Base-by-base conservation (phyloP, 768 basidiomycete species). In the Tylopilus balloui region DNA sequence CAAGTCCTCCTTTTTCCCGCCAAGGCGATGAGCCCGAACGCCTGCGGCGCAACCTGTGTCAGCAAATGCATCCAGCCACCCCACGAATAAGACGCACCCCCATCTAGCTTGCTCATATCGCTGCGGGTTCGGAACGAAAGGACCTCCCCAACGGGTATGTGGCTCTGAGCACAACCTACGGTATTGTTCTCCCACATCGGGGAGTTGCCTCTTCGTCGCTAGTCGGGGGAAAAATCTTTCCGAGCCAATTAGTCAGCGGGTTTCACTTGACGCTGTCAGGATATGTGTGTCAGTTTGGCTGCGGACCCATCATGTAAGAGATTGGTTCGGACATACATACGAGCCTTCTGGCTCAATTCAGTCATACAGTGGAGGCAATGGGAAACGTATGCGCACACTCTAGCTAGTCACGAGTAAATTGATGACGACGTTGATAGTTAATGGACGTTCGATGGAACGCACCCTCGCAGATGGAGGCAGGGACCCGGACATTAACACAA, bases 1-100 rank as follows among this genome's bases (percentile, higher is more conserved):
- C 86, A 59, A 90, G 86, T 65, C 87, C 83, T 32, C 74, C 6
- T 9, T 48, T 20, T 78, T 2, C 90, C 72, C 19, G 12, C 12
- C 2, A 89, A 75, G 89, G 72, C 87, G 88, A 91, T 15, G 88
- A 86, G 60, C 88, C 89, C 35, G 82, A 82, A 56, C 78, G 81
- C 81, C 40, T 35, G 50, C 21, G 36, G 43, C 32, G 38, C 39
- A 38, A 36, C 25, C 15, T 27, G 40, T 21, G 45, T 48, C 36
- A 44, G 38, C 32, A 11, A n/a, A 31, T 5, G 37, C 32, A 28
- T 31, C 19, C 35, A 37, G 15, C 47, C 42, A 42, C 42, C 19
- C 48, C 53, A 43, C n/a, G 32, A 36, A 46, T 13, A 24, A 46
- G 39, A 64, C 72, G 54, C 56, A 87, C 87, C 92, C 25, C 92